A percentile compares a stretch with the other conserved stretches of the same genome.
These are phyloP conservation scores for Diplodia scrobiculata DNA, from an alignment of 2,329 filamentous ascomycete genomes.

Conservation along the genomic window DNA sequence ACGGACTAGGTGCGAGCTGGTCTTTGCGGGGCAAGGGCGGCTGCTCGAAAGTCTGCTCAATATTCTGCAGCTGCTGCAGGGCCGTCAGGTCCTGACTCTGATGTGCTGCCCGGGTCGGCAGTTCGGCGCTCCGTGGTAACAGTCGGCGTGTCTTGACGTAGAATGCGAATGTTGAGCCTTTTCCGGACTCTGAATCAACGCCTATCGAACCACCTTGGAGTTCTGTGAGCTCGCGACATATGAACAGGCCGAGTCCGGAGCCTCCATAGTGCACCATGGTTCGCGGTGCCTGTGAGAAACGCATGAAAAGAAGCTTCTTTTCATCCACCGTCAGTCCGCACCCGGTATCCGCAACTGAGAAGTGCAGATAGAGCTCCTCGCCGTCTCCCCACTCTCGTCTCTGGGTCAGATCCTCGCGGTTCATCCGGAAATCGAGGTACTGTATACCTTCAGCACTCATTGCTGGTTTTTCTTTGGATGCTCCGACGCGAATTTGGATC, in stretches of 20 bases:
- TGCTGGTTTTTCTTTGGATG: constrained; percentile 31
- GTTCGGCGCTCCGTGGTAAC: not conserved
- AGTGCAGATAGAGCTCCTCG: constrained; percentile 36
- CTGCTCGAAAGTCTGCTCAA: constrained; percentile 27
- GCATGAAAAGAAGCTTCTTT: constrained; percentile 40
- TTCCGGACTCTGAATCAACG: constrained; percentile 62
- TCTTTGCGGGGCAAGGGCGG: constrained; percentile 8
- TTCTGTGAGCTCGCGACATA: constrained; percentile 70
- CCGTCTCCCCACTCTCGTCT: constrained; percentile 38
- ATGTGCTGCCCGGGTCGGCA: constrained; percentile 1
- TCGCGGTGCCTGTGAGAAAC: constrained; percentile 48
- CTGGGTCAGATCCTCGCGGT: constrained; percentile 23
- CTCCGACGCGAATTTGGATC: constrained; percentile 40
- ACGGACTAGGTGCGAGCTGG: constrained; percentile 15
- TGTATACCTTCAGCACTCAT: constrained; percentile 25
- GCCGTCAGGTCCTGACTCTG: constrained; percentile 4
- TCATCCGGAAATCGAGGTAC: constrained; percentile 23
- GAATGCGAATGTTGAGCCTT: constrained; percentile 70
- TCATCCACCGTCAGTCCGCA: constrained; percentile 40
- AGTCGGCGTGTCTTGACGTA: constrained; percentile 65
- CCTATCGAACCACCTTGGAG: constrained; percentile 74
- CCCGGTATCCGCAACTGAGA: constrained; percentile 42
- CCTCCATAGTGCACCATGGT: constrained; percentile 75
- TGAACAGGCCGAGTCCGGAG: constrained; percentile 71
- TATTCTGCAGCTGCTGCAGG: constrained; percentile 22